Conservation (phyloP, 495 filamentous ascomycete species). For the Aspergillus homomorphus region DNA sequence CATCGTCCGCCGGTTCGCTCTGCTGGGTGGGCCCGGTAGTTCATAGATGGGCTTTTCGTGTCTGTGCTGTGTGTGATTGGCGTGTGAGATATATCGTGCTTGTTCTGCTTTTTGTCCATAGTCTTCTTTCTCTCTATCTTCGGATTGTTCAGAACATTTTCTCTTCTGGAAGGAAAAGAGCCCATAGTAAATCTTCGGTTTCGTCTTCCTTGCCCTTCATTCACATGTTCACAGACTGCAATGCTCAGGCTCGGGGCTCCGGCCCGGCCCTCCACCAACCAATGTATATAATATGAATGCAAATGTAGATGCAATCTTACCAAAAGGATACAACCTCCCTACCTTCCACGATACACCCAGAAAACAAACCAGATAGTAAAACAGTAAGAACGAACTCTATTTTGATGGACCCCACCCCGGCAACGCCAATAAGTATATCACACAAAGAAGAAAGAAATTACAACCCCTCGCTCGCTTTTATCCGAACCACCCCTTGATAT, state of each 20-base stretch:
- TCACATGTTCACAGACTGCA: neutral
- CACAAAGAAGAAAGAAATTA: too few relatives aligned
- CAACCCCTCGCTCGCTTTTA: too few relatives aligned
- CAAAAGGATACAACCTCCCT: neutral
- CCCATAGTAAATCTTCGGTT: too few relatives aligned
- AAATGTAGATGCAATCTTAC: neutral
- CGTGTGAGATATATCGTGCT: constrained; percentile 5
- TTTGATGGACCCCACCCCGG: too few relatives aligned
- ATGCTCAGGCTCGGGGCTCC: neutral
- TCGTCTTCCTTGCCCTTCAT: too few relatives aligned
- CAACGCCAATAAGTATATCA: too few relatives aligned
- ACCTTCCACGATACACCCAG: too few relatives aligned
- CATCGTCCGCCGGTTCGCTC: constrained; percentile 91
- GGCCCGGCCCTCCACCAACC: neutral
- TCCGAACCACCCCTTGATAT: too few relatives aligned
- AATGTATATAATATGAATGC: neutral
- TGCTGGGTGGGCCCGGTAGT: constrained; percentile 87
- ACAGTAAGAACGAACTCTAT: too few relatives aligned
- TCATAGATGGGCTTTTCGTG: constrained; percentile 29
- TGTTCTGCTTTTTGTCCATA: constrained; percentile 23
- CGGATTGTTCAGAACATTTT: constrained; percentile 18
- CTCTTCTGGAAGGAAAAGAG: too few relatives aligned
- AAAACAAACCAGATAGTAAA: too few relatives aligned
- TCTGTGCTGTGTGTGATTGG: neutral
- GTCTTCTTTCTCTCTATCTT: constrained; percentile 24